These are phyloP conservation scores for Tolypocladium pustulatum DNA, from an alignment of 2,329 filamentous ascomycete species.

Conservation along the genomic window DNA sequence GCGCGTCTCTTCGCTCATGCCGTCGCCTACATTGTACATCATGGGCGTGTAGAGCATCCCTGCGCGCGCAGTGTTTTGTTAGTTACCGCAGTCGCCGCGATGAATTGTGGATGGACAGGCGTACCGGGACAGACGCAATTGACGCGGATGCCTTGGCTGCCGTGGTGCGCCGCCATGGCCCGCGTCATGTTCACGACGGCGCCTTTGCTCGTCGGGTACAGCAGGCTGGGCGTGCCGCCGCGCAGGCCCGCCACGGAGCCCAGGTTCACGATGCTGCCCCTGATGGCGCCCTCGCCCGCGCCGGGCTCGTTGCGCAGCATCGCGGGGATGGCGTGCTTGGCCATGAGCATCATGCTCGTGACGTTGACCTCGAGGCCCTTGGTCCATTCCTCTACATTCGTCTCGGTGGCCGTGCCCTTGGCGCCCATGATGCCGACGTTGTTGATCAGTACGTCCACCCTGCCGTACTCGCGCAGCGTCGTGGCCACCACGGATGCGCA, in stretches of 20 bases:
- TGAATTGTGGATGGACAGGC: background rate
- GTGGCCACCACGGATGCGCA: conserved; percentile 32
- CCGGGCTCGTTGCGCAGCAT: conserved; percentile 40
- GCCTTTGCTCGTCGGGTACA: conserved; percentile 37
- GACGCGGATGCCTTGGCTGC: conserved; percentile 31
- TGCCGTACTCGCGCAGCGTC: conserved; percentile 38
- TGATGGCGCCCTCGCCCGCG: conserved; percentile 23
- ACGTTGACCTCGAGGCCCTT: conserved; percentile 51
- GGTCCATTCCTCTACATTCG: conserved; percentile 49
- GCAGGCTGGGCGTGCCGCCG: conserved; percentile 32
- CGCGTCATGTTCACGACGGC: conserved; percentile 40
- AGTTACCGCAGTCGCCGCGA: no score
- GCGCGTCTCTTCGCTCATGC: conserved; percentile 28
- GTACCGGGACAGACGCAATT: conserved; percentile 37
- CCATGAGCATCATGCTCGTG: conserved; percentile 54
- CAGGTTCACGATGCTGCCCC: conserved; percentile 51
- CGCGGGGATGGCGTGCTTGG: conserved; percentile 47
- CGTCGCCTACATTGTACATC: conserved; percentile 22
- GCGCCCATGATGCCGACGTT: conserved; percentile 53
- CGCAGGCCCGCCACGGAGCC: conserved; percentile 46
- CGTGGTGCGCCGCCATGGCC: conserved; percentile 41
- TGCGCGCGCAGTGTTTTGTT: background rate
- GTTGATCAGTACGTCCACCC: conserved; percentile 54
- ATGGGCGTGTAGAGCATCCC: conserved; percentile 38
- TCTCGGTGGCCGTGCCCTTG: conserved; percentile 46